Base-by-base conservation (phyloP, 2,329 filamentous ascomycete genomes). In the Thelonectria olida region DNA sequence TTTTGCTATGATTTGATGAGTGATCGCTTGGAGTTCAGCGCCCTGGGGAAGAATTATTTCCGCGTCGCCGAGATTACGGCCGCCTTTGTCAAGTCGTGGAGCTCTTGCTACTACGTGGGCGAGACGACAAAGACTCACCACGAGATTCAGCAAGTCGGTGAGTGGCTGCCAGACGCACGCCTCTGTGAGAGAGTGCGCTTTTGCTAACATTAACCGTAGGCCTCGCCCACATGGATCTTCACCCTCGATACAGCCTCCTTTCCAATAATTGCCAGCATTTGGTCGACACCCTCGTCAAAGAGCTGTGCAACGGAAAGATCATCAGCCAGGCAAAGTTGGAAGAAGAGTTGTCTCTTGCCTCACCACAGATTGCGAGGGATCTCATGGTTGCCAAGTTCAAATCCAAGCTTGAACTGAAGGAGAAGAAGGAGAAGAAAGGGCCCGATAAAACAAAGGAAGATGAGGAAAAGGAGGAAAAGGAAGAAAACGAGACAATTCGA, bases 1-100 rank as follows among this genome's bases (percentile, higher is more conserved):
- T 71, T 69, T 27, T 71, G 67, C 45, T 71, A 71, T 12, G 69
- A 71, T 44, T 50, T 71, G 10, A 71, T 71, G 69, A 72, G 69
- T 7, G 69, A 71, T 41, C 62, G 69, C 3, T 5, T 71, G 19
- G 69, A 71, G 41, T 55, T 71, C 25, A 66, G 57, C 2, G 64
- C 62, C 13, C 4, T 71, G 36, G 69, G 69, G 1, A 71, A 59
- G 45, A 71, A 71, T 2, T 71, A 71, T 8, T 71, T 71, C 13
- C 64, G 69, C 1, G 64, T 70, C 4, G 50, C 57, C 0, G 45
- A 63, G 5, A 67, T 71, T 1, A 67, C 64, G 1, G 17, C 64
- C 0, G 69, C 67, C 9, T 70, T 71, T 65, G 56, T 71, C 6
- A 23, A 66, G 20, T 65, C 64, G 1, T 71, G 69, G 69, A 70